Conservation (phyloP, 1,284 basidiomycete genomes). For the Microbotryum saponariae region DNA sequence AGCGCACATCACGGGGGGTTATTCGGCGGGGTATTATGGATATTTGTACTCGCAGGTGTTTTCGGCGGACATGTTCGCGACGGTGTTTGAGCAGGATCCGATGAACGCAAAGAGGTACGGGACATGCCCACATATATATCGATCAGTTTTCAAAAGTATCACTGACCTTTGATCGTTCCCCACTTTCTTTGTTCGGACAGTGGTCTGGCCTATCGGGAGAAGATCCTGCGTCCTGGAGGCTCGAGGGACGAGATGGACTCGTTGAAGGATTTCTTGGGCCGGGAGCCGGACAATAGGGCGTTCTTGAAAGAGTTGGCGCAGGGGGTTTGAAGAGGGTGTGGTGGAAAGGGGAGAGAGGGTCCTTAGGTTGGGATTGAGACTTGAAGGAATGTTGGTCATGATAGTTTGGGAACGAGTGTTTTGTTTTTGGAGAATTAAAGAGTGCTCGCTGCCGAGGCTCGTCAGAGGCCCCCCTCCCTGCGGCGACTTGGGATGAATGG, state of each 20-base stretch:
- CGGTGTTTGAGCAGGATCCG: constrained; percentile 68
- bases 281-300: constrained; percentile 64
- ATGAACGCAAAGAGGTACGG: constrained; percentile 48
- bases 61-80: constrained; percentile 69
- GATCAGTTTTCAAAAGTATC: constrained; percentile 8
- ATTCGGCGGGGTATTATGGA: constrained; percentile 57
- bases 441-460: too few relatives aligned
- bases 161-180: too few relatives aligned
- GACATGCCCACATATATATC: constrained; percentile 19
- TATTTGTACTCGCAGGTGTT: constrained; percentile 61
- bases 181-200: too few relatives aligned
- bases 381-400: too few relatives aligned
- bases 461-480: too few relatives aligned
- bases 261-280: constrained; percentile 64
- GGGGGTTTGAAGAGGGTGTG: background rate
- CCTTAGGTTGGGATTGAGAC: too few relatives aligned
- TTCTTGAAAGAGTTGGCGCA: constrained; percentile 56
- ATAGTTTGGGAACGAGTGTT: too few relatives aligned
- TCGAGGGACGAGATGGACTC: constrained; percentile 53
- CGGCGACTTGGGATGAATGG: too few relatives aligned
- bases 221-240: constrained; percentile 53
- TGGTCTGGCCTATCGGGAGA: constrained; percentile 45
- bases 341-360: too few relatives aligned
- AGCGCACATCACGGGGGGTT: constrained; percentile 52
- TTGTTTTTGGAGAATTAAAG: too few relatives aligned